Conservation (phyloP, 2,329 filamentous ascomycete species). For the Thermoascus crustaceus region DNA sequence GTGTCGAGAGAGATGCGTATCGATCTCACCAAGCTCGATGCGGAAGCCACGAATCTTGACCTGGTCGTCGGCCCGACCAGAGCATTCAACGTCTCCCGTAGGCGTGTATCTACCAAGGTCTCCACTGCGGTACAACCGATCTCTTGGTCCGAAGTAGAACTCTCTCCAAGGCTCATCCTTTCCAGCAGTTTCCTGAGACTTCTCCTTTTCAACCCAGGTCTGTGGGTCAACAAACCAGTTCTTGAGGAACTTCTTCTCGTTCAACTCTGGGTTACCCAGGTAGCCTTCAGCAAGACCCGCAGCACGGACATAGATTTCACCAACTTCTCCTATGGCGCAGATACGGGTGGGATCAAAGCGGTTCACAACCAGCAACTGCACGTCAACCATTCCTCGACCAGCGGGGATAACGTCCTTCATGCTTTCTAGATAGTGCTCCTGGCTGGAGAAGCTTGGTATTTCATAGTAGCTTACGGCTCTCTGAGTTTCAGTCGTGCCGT, state of each 20-base stretch:
- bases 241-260: conserved; percentile 64
- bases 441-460: conserved; percentile 57
- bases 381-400: conserved; percentile 77
- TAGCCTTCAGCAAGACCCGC: conserved; percentile 80
- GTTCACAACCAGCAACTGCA: conserved; percentile 79
- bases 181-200: conserved; percentile 42
- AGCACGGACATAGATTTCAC: conserved; percentile 76
- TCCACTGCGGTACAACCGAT: conserved; percentile 79
- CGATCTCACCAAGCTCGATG: conserved; percentile 91
- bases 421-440: conserved; percentile 55
- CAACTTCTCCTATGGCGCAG: conserved; percentile 72
- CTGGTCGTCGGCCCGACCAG: conserved; percentile 76
- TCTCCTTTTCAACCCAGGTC: conserved; percentile 59
- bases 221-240: conserved; percentile 80
- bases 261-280: conserved; percentile 54
- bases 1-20: conserved; percentile 68
- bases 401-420: conserved; percentile 73
- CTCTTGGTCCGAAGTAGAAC: conserved; percentile 72
- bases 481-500: conserved; percentile 79
- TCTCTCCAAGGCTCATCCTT: conserved; percentile 64
- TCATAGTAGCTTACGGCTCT: conserved; percentile 76
- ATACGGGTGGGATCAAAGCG: conserved; percentile 58
- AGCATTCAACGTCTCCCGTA: conserved; percentile 65
- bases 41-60: conserved; percentile 95
- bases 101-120: conserved; percentile 71